These are phyloP conservation scores for Penicillium sp. DNA, from an alignment of 2,329 filamentous ascomycete species.

Conservation along the genomic window DNA sequence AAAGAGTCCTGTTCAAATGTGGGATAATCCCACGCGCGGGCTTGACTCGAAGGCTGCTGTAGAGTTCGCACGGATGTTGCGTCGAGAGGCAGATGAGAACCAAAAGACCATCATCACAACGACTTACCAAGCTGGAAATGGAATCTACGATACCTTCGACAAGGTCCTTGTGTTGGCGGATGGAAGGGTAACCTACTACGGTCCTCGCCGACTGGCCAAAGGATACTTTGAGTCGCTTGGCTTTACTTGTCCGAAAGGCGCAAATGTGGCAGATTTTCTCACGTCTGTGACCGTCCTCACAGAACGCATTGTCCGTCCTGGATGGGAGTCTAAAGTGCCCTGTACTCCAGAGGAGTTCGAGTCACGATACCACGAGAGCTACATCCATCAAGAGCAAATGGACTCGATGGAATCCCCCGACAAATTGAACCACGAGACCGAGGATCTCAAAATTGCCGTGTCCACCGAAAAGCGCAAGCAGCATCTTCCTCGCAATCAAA, in stretches of 20 bases:
- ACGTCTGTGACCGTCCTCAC: constrained; percentile 63
- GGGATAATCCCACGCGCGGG: constrained; percentile 67
- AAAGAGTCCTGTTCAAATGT: constrained; percentile 57
- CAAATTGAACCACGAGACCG: constrained; percentile 32
- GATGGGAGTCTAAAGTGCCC: constrained; percentile 34
- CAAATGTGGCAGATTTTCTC: constrained; percentile 66
- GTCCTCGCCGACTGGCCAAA: constrained; percentile 57
- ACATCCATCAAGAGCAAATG: constrained; percentile 54
- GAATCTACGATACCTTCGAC: constrained; percentile 68
- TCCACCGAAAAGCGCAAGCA: constrained; percentile 33
- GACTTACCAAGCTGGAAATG: constrained; percentile 69
- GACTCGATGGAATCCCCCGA: constrained; percentile 43
- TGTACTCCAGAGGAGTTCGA: constrained; percentile 47
- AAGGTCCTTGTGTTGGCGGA: constrained; percentile 68
- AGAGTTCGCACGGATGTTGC: constrained; percentile 59
- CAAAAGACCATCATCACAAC: constrained; percentile 62
- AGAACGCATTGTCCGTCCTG: constrained; percentile 44
- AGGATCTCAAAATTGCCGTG: constrained; percentile 33
- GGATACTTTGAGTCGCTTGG: constrained; percentile 66
- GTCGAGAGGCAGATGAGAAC: constrained; percentile 61
- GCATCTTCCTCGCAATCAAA: constrained; percentile 32
- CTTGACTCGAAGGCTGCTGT: constrained; percentile 66
- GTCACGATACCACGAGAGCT: constrained; percentile 52
- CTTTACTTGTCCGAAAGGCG: constrained; percentile 61
- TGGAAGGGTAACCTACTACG: constrained; percentile 66